Conservation (phyloP, 371 early-diverging fungal species). For the Haplosporangium sp. region DNA sequence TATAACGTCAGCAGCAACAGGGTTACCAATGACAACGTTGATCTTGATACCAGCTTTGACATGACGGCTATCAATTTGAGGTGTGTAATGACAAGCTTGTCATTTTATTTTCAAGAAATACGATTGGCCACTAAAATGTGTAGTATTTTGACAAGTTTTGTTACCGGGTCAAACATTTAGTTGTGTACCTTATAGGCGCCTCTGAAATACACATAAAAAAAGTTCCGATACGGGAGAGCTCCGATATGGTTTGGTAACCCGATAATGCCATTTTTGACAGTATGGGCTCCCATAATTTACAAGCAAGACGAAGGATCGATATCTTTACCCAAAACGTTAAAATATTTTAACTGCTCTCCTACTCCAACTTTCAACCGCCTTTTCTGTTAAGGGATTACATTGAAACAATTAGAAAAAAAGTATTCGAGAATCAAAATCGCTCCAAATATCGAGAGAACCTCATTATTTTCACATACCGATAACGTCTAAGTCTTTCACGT, state of each 20-base stretch:
- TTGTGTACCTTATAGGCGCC: neutral
- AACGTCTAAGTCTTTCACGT: conserved; percentile 78
- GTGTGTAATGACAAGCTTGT: conserved; percentile 22
- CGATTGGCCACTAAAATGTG: neutral
- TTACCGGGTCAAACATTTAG: neutral
- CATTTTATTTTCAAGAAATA: neutral
- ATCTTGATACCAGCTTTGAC: conserved; percentile 59
- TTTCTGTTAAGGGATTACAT: too few species aligned
- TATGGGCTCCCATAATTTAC: neutral
- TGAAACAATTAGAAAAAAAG: too few species aligned
- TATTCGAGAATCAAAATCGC: too few species aligned
- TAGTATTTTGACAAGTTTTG: neutral
- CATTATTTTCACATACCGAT: conserved; percentile 72
- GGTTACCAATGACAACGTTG: conserved; percentile 59
- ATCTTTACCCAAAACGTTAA: too few species aligned
- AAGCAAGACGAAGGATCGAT: too few species aligned
- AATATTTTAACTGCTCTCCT: too few species aligned
- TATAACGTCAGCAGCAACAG: conserved; percentile 54
- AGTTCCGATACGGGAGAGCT: conserved; percentile 3
- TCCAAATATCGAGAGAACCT: too few species aligned
- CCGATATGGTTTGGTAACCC: neutral
- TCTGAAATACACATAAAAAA: neutral
- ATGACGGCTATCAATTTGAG: conserved; percentile 65
- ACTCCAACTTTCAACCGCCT: too few species aligned
- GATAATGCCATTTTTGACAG: conserved; percentile 2